Evolutionary conservation across 2,329 filamentous ascomycete species (phyloP).

Genomic region (Cytospora mali): DNA sequence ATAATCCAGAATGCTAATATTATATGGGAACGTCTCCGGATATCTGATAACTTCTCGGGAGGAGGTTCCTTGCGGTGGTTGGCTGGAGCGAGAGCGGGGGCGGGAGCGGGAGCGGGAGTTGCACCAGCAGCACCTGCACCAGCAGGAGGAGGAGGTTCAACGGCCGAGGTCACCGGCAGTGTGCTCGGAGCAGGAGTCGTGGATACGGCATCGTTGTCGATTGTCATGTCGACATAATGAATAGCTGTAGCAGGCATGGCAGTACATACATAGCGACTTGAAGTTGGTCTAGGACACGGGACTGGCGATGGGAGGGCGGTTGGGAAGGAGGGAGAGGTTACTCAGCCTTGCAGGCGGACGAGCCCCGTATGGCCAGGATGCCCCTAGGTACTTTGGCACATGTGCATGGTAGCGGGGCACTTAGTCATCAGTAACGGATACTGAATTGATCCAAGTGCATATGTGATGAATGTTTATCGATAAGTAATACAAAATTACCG

Average conservation of each 20-base stretch:
- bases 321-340: no score
- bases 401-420: no score
- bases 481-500: no score
- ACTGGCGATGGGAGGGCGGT: neutral
- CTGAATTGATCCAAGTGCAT: no score
- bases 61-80: constrained; percentile 60
- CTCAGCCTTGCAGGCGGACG: no score
- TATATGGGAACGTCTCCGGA: constrained; percentile 71
- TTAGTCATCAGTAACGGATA: no score
- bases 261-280: constrained; percentile 14
- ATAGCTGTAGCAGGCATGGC: constrained; percentile 25
- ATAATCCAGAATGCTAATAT: constrained; percentile 91
- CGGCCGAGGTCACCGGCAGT: constrained; percentile 2
- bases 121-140: no score
- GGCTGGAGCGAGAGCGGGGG: constrained; percentile 6
- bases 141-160: constrained; percentile 16
- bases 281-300: neutral
- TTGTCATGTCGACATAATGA: constrained; percentile 19
- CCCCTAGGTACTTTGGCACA: no score
- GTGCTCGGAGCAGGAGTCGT: neutral
- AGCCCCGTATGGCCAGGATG: no score
- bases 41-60: constrained; percentile 72
- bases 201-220: neutral
- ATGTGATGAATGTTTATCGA: no score
- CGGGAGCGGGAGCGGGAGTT: no score